Percentiles rank a stretch among this genome's conserved stretches.
Evolutionary conservation across 1,284 basidiomycete genomes (phyloP).

Genomic region (Takashimella koratensis): DNA sequence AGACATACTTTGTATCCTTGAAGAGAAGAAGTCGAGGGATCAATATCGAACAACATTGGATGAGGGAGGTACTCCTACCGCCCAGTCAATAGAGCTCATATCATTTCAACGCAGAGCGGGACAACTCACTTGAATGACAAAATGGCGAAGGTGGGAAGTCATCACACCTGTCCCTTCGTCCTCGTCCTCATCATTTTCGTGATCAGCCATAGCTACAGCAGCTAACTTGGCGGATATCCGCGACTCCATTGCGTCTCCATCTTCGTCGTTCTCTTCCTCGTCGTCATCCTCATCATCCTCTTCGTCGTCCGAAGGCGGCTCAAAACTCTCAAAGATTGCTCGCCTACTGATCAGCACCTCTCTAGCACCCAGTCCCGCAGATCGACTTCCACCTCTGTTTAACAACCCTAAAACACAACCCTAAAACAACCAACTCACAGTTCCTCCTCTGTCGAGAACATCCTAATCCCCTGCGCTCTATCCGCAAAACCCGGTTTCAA

Average conservation of each 20-base stretch:
- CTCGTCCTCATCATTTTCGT: constrained; percentile 50
- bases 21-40: constrained; percentile 31
- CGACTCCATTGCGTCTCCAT: constrained; percentile 32
- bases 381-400: neutral
- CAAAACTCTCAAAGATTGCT: constrained; percentile 80
- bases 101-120: constrained; percentile 6
- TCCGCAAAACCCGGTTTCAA: constrained; percentile 98
- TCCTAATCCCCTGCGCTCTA: constrained; percentile 86
- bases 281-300: constrained; percentile 48
- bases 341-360: too few species aligned
- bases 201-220: too few species aligned
- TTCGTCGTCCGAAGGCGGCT: constrained; percentile 56
- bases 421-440: constrained; percentile 53
- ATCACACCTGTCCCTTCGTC: constrained; percentile 60
- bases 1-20: constrained; percentile 64
- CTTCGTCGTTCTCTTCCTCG: constrained; percentile 24
- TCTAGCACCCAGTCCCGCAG: neutral
- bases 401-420: neutral
- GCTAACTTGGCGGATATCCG: too few species aligned
- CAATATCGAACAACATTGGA: constrained; percentile 74
- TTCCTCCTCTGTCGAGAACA: constrained; percentile 76
- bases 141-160: constrained; percentile 87
- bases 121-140: constrained; percentile 81
- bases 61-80: constrained; percentile 72
- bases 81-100: neutral